These are phyloP conservation scores for Heliophila coronopifolia DNA, from an alignment of 441 rosid species.

Conservation along the genomic window DNA sequence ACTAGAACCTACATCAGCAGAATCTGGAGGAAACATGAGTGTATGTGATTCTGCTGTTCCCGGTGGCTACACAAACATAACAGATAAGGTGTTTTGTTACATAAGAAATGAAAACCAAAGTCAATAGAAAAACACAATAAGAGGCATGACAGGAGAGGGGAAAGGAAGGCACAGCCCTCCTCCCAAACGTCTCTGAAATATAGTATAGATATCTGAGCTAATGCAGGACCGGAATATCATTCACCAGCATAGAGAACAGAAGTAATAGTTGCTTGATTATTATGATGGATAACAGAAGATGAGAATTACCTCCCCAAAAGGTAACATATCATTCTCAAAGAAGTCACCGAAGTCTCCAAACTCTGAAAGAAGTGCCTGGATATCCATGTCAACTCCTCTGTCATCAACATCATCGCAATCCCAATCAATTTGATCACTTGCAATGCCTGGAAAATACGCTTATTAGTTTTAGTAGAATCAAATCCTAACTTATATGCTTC, in stretches of 20 bases:
- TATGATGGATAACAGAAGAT: constrained; percentile 8
- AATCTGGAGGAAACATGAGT: constrained; percentile 76
- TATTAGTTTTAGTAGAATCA: constrained; percentile 55
- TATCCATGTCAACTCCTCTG: constrained; percentile 82
- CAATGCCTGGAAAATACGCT: constrained; percentile 55
- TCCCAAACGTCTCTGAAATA: constrained; percentile 8
- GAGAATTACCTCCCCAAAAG: constrained; percentile 94
- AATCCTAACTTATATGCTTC: constrained; percentile 50
- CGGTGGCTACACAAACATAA: constrained; percentile 77
- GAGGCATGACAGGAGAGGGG: constrained; percentile 1
- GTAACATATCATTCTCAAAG: constrained; percentile 86
- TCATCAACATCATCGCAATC: constrained; percentile 69
- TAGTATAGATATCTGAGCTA: constrained; percentile 7
- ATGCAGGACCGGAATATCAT: neutral
- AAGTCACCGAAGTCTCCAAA: constrained; percentile 99
- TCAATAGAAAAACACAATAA: constrained; percentile 4
- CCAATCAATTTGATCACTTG: constrained; percentile 75
- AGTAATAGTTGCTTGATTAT: neutral
- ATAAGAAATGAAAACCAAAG: constrained; percentile 17
- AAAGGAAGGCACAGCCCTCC: neutral
- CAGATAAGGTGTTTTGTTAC: constrained; percentile 23
- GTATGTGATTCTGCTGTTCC: constrained; percentile 99
- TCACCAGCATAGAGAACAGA: constrained; percentile 9
- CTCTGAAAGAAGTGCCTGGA: constrained; percentile 95
- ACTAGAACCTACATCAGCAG: constrained; percentile 80